phyloP scores from a whole-genome alignment of 495 filamentous ascomycete species.

The Ramalina intermedia region DNA sequence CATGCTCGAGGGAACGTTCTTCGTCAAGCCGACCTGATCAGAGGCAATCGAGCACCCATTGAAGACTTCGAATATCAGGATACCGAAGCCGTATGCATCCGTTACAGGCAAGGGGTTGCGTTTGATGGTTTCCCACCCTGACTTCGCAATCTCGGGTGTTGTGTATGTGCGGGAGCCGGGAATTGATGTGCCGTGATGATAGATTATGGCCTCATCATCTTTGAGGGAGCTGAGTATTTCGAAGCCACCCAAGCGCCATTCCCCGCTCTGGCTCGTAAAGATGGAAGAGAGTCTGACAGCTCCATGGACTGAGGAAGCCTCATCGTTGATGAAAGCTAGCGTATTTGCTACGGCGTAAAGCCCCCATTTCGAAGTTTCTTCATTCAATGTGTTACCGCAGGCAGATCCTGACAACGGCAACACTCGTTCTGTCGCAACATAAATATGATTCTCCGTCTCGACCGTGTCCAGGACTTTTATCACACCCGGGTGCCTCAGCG shows the following conservation, averaged over 20 bases:
- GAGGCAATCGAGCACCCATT: constrained; percentile 59
- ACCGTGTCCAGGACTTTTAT: constrained; percentile 86
- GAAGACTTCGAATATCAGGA: constrained; percentile 78
- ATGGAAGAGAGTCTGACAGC: constrained; percentile 71
- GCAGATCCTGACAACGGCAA: constrained; percentile 75
- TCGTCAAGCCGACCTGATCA: constrained; percentile 72
- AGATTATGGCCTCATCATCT: constrained; percentile 84
- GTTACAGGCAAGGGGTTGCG: constrained; percentile 65
- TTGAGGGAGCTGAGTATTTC: constrained; percentile 90
- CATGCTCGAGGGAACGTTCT: constrained; percentile 76
- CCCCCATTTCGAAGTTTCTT: constrained; percentile 93
- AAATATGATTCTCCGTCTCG: constrained; percentile 88
- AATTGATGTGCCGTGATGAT: constrained; percentile 73
- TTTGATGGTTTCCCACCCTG: constrained; percentile 79
- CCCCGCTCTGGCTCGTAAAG: constrained; percentile 85
- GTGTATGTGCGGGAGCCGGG: constrained; percentile 71
- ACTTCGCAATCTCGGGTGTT: constrained; percentile 72
- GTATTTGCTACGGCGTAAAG: constrained; percentile 81
- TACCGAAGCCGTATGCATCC: constrained; percentile 77
- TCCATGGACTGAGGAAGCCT: constrained; percentile 81
- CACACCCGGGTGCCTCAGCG: constrained; percentile 84
- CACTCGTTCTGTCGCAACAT: constrained; percentile 87
- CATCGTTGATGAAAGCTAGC: constrained; percentile 87
- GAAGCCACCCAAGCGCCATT: constrained; percentile 93
- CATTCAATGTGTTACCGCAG: constrained; percentile 64